A percentile compares a stretch with the other conserved stretches of the same genome.
Conservation (phyloP, 441 rosid genomes). For the Sinapis alba region DNA sequence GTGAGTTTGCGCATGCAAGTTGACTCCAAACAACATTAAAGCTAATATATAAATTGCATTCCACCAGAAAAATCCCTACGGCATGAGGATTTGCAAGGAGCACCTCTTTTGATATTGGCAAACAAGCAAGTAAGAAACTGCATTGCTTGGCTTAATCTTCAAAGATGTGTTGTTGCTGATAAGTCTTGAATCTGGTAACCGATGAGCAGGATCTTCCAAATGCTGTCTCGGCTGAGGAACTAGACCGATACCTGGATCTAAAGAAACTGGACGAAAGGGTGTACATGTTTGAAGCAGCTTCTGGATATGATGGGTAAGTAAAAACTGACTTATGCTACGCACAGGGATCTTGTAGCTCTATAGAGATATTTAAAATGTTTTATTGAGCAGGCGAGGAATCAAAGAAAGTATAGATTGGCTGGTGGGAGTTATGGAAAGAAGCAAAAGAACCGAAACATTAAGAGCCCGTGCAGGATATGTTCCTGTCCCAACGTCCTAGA, state of each 20-base stretch:
- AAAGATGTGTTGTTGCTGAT: slow-evolving; percentile 12
- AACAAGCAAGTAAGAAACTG: slow-evolving; percentile 78
- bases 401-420: slow-evolving; percentile 91
- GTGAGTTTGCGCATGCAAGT: slow-evolving; percentile 41
- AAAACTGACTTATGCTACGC: not conserved
- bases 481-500: slow-evolving; percentile 48
- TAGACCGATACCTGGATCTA: slow-evolving; percentile 79
- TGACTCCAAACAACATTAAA: not conserved
- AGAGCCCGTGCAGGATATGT: slow-evolving; percentile 66
- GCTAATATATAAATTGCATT: slow-evolving; percentile 1
- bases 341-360: not conserved
- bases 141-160: not conserved
- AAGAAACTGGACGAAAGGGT: slow-evolving; percentile 93
- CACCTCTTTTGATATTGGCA: slow-evolving; percentile 86
- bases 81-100: slow-evolving; percentile 95
- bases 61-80: slow-evolving; percentile 85
- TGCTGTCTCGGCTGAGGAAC: slow-evolving; percentile 86
- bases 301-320: slow-evolving; percentile 88
- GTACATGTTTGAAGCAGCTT: slow-evolving; percentile 91
- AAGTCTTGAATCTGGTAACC: slow-evolving; percentile 6
- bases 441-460: slow-evolving; percentile 93
- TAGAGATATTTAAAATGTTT: not conserved
- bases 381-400: slow-evolving; percentile 74
- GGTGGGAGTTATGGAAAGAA: slow-evolving; percentile 88
- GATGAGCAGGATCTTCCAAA: slow-evolving; percentile 72